Conservation (phyloP, 305 asterid genomes). For the Fraxinus velutina region DNA sequence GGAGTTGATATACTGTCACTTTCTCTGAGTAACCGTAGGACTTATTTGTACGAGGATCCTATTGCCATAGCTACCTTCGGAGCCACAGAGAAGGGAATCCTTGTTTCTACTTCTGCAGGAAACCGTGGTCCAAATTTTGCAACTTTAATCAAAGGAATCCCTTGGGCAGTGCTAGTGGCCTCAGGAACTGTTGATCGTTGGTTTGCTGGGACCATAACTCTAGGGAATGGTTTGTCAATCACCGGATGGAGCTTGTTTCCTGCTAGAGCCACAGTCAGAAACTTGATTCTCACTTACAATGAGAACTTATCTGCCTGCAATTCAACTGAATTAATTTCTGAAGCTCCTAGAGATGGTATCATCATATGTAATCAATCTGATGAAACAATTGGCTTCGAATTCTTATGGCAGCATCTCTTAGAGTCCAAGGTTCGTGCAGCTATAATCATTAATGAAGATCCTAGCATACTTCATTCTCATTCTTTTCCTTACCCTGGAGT, state of each 20-base stretch:
- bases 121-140: slow-evolving; percentile 24
- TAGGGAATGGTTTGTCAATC: slow-evolving; percentile 30
- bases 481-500: slow-evolving; percentile 29
- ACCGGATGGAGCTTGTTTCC: slow-evolving; percentile 30
- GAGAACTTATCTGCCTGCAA: slow-evolving; percentile 25
- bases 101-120: slow-evolving; percentile 33
- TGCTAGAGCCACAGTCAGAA: slow-evolving; percentile 7
- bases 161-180: slow-evolving; percentile 38
- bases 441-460: slow-evolving; percentile 25
- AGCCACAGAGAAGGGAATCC: slow-evolving; percentile 24
- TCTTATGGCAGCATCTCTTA: neutral
- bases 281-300: slow-evolving; percentile 28
- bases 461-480: neutral
- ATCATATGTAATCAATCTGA: slow-evolving; percentile 18
- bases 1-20: slow-evolving; percentile 28
- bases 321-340: slow-evolving; percentile 4
- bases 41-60: slow-evolving; percentile 20
- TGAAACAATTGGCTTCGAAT: neutral
- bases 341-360: slow-evolving; percentile 6
- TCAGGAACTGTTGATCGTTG: slow-evolving; percentile 30
- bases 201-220: slow-evolving; percentile 24
- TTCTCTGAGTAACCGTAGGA: slow-evolving; percentile 22
- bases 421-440: slow-evolving; percentile 12
- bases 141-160: slow-evolving; percentile 30
- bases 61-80: slow-evolving; percentile 28